phyloP scores from a whole-genome alignment of 108 stramenopile species.

The Pseudonitzschia delicatissima region DNA sequence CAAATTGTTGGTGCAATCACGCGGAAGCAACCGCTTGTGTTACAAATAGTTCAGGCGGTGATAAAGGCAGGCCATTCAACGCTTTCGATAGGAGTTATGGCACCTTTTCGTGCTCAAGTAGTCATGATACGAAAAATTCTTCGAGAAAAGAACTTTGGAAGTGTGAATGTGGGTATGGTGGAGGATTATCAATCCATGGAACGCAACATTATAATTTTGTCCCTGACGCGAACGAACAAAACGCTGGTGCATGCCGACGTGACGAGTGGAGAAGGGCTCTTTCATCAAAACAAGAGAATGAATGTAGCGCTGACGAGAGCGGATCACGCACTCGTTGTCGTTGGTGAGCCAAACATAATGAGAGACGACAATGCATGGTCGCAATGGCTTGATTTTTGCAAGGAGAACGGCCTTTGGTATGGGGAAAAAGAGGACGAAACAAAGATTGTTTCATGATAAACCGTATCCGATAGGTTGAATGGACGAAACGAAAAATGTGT shows the following conservation, averaged over 20 bases:
- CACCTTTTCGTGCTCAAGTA: conserved; percentile 74
- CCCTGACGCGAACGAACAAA: conserved; percentile 54
- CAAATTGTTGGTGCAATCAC: conserved; percentile 65
- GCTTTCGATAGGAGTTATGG: conserved; percentile 62
- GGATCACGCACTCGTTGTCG: conserved; percentile 58
- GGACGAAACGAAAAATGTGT: too few relatives aligned
- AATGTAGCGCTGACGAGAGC: conserved; percentile 78
- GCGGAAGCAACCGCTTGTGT: conserved; percentile 46
- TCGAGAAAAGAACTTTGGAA: conserved; percentile 35
- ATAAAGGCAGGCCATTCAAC: conserved; percentile 36
- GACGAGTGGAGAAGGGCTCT: conserved; percentile 48
- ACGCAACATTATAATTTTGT: conserved; percentile 62
- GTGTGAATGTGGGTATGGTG: conserved; percentile 68
- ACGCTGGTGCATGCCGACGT: conserved; percentile 51
- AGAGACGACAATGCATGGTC: conserved; percentile 52
- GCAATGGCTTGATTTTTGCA: conserved; percentile 63
- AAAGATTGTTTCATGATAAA: too few relatives aligned
- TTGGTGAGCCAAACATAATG: conserved; percentile 69
- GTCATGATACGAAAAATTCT: conserved; percentile 51
- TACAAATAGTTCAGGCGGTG: conserved; percentile 42
- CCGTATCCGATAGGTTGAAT: too few relatives aligned
- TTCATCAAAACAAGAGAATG: conserved; percentile 63
- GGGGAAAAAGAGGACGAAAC: conserved; percentile 23
- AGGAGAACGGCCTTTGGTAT: conserved; percentile 70
- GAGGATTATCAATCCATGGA: conserved; percentile 81